Base-by-base conservation (phyloP, 2,329 filamentous ascomycete genomes). In the Apiospora hydei region DNA sequence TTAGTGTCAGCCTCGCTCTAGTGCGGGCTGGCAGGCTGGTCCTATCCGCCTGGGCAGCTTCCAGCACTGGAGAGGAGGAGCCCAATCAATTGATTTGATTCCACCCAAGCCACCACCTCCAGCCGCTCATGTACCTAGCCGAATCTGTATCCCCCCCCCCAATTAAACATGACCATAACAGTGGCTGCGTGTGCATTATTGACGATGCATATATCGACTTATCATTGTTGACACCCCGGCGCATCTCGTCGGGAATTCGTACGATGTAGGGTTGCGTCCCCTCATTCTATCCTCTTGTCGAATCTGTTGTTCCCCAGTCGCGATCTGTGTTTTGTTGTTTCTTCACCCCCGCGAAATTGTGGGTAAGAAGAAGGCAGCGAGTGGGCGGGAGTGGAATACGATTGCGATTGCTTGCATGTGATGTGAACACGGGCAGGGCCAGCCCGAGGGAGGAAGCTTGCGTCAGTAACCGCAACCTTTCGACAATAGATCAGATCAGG, bases 1-100 rank as follows among this genome's bases (percentile, higher is more conserved):
- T 61, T 61, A 61, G 53, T 47, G 26, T 38, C 67, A 69, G 67
- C 67, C 67, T 69, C 67, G 44, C 67, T 49, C n/a, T 69, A 69
- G 67, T 43, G 21, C 18, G 26, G 18, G 57, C 26, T 43, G 64
- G 18, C 30, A 38, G 38, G 41, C n/a, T 68, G 24, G 21, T 47
- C 46, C 11, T 44, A 43, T 43, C 21, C 30, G 21, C 30, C 16
- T 4, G 16, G 18, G 10, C 61, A 38, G 7, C 34, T 38, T 38
- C 34, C 34, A 38, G 7, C 34, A 5, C 34, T n/a, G n/a, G n/a
- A n/a, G 7, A 30, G 26, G 26, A 30, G 7, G 34, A 38, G 34
- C n/a, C 18, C 13, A 34, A 14, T 34, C 53, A 34, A 11, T 16
- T 16, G 24, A 16, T 38, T 64, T 30, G 34, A 38, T 34, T 16